Base-by-base conservation (phyloP, 2,329 filamentous ascomycete species). In the Alternaria arborescens region DNA sequence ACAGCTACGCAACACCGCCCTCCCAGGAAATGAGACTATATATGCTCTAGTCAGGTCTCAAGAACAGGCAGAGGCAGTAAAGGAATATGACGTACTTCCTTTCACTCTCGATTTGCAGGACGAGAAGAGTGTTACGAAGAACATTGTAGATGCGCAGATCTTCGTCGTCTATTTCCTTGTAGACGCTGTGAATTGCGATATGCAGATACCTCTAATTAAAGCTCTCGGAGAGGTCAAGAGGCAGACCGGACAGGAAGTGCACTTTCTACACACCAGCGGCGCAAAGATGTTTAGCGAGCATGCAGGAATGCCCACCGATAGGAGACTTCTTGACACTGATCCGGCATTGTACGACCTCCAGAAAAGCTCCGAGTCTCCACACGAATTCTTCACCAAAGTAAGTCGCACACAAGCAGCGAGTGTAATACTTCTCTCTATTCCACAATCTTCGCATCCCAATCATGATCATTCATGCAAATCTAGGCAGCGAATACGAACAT, bases 221-320 rank as follows among this genome's bases (percentile, higher is more conserved):
- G 84, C 82, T 0, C 71, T 86, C 16, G 78, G 72, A 0, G 73
- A 82, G 47, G 78, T 86, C 2, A 81, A 81, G 68, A 69, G 76
- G 32, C 62, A 63, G 0, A 82, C 78, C 0, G 82, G 79, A 0
- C 60, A 65, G 11, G 73, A 81, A 0, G 82, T 83, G 2, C 84
- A 86, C 64, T 84, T 86, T 56, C 62, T 86, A n/a, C 80, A 83
- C 60, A 86, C 84, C 0, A 80, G 73, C 3, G 85, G 85, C 0
- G 84, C 84, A 24, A 87, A 86, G 71, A 65, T 83, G 4, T 86
- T 86, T 67, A 84, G 82, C 14, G 78, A 73, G 28, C 82, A 83
- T 67, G 79, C 80, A 0, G 83, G 80, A 0, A 74, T 79, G 5
- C 81, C 82, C 0, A 81, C 76, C 0, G 78, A 83, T 58, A 59